Conservation (phyloP, 2,329 filamentous ascomycete genomes). For the Zymoseptoria ardabiliae region DNA sequence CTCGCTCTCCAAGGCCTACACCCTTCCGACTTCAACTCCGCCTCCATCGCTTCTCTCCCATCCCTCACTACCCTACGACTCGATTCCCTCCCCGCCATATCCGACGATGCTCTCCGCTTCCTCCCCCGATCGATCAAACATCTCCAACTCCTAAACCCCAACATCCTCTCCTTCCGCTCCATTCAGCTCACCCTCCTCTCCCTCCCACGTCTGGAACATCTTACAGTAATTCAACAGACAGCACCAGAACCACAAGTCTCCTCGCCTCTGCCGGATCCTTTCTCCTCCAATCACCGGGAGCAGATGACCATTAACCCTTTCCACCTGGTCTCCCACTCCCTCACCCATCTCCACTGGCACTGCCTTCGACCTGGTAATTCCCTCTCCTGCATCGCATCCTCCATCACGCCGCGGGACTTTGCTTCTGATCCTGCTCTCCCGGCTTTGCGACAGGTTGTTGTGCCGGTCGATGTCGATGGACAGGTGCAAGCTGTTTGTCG, state of each 20-base stretch:
- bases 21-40: conserved; percentile 48
- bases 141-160: conserved; percentile 47
- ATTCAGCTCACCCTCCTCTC: conserved; percentile 47
- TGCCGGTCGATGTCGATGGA: conserved; percentile 63
- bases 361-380: conserved; percentile 50
- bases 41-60: conserved; percentile 47
- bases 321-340: conserved; percentile 41
- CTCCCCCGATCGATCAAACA: conserved; percentile 42
- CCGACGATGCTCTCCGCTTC: conserved; percentile 46
- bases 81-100: conserved; percentile 49
- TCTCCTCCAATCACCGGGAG: background rate
- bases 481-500: conserved; percentile 62
- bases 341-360: conserved; percentile 53
- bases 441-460: conserved; percentile 50
- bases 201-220: conserved; percentile 39
- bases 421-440: conserved; percentile 33
- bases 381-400: conserved; percentile 56
- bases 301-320: conserved; percentile 29
- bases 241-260: conserved; percentile 38
- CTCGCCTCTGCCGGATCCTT: background rate
- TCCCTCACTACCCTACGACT: conserved; percentile 47
- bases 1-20: conserved; percentile 50
- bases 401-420: conserved; percentile 56
- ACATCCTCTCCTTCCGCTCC: conserved; percentile 45
- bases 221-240: conserved; percentile 47